phyloP scores from a whole-genome alignment of 192 early-diverging fungal genomes.

The Glomus cerebriforme region DNA sequence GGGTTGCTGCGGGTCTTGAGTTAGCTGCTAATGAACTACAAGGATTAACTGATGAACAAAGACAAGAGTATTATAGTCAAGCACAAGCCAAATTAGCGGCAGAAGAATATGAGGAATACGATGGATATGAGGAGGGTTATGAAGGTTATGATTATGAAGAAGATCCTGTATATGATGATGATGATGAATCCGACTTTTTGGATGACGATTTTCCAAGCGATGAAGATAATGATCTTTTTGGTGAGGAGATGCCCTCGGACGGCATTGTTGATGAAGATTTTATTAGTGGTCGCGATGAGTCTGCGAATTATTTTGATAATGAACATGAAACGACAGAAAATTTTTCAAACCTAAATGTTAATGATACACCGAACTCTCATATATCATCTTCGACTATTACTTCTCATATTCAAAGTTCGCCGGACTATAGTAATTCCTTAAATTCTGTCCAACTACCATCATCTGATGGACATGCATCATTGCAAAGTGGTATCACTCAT shows the following conservation, averaged over 20 bases:
- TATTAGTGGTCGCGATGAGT: neutral
- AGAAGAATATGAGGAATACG: constrained; percentile 25
- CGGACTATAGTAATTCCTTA: neutral
- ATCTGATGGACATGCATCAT: neutral
- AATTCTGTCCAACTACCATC: neutral
- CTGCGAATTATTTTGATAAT: neutral
- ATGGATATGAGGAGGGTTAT: constrained; percentile 10
- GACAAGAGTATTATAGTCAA: constrained; percentile 18
- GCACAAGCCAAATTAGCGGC: neutral
- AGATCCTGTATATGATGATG: constrained; percentile 37
- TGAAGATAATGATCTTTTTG: constrained; percentile 39
- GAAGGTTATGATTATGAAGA: constrained; percentile 36
- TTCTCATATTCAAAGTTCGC: neutral
- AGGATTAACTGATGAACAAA: constrained; percentile 15
- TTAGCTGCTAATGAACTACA: constrained; percentile 2
- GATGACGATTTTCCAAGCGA: constrained; percentile 43
- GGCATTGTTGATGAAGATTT: constrained; percentile 23
- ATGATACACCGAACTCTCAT: neutral
- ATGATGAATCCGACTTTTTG: constrained; percentile 36
- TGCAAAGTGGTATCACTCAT: neutral
- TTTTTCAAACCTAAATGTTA: neutral
- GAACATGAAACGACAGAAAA: neutral
- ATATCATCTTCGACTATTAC: neutral
- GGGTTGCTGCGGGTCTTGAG: constrained; percentile 27
- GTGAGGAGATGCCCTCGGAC: constrained; percentile 45